Conservation (phyloP, 1,284 basidiomycete species). For the Trametes pubescens region DNA sequence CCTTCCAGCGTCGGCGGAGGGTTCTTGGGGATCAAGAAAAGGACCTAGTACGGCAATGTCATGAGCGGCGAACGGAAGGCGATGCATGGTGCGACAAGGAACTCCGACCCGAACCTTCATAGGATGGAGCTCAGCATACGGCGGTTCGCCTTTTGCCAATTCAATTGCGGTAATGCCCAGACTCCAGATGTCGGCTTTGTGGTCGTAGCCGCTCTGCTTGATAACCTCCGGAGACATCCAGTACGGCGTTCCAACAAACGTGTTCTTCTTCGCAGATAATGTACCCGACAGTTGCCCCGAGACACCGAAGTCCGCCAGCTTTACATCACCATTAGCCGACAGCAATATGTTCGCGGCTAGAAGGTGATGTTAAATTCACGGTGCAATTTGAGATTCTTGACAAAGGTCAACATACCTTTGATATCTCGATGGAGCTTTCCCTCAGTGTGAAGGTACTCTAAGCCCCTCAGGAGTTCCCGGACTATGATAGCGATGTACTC, state of each 20-base stretch:
- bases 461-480: conserved; percentile 88
- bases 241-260: conserved; percentile 96
- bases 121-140: conserved; percentile 96
- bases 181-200: conserved; percentile 99
- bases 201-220: conserved; percentile 99
- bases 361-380: not conserved
- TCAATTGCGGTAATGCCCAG: conserved; percentile 98
- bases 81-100: not conserved
- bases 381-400: not conserved
- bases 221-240: conserved; percentile 99
- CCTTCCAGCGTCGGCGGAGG: conserved; percentile 90
- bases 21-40: conserved; percentile 99
- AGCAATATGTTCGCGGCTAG: conserved; percentile 92
- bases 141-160: conserved; percentile 96
- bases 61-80: conserved; percentile 4
- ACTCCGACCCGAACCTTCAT: conserved; percentile 80
- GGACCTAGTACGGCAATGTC: conserved; percentile 61
- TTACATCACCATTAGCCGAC: conserved; percentile 95
- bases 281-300: conserved; percentile 98
- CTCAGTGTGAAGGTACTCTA: conserved; percentile 96
- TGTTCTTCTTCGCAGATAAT: conserved; percentile 98
- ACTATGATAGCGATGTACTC: conserved; percentile 99
- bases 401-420: conserved; percentile 71
- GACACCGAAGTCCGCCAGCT: conserved; percentile 98
- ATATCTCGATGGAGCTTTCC: conserved; percentile 98